Conservation (phyloP, 2,329 filamentous ascomycete genomes). For the Colletotrichum echinochloae region DNA sequence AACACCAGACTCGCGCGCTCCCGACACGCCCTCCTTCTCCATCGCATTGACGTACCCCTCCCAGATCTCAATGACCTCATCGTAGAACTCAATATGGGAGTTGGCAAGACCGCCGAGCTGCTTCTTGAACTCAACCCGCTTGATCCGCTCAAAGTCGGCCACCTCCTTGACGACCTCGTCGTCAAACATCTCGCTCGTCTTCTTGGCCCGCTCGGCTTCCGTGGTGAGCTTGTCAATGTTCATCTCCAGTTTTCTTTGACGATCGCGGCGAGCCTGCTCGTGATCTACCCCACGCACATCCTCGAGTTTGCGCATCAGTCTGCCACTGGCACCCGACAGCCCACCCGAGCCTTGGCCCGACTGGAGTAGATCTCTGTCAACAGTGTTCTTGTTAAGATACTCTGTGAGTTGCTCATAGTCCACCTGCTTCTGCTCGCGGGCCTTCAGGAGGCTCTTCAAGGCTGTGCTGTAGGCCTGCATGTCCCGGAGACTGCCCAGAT, state of each 20-base stretch:
- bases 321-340: constrained; percentile 82
- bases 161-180: constrained; percentile 96
- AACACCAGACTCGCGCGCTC: constrained; percentile 30
- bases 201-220: constrained; percentile 89
- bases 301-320: constrained; percentile 93
- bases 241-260: constrained; percentile 89
- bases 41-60: constrained; percentile 90
- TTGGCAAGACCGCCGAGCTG: constrained; percentile 87
- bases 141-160: constrained; percentile 95
- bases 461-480: constrained; percentile 96
- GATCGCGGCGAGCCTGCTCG: constrained; percentile 88
- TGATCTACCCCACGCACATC: constrained; percentile 97
- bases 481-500: constrained; percentile 90
- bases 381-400: constrained; percentile 90
- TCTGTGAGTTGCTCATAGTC: constrained; percentile 97
- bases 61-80: constrained; percentile 84
- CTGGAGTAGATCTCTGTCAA: constrained; percentile 84
- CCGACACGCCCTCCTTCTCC: constrained; percentile 71
- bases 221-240: constrained; percentile 91
- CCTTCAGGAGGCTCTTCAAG: constrained; percentile 88
- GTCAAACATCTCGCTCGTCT: constrained; percentile 91
- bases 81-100: constrained; percentile 89
- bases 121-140: constrained; percentile 89
- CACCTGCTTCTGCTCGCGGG: constrained; percentile 96
- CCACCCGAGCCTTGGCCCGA: constrained; percentile 67